Base-by-base conservation (phyloP, 1,139 yeast genomes). In the Candida freyschussii region DNA sequence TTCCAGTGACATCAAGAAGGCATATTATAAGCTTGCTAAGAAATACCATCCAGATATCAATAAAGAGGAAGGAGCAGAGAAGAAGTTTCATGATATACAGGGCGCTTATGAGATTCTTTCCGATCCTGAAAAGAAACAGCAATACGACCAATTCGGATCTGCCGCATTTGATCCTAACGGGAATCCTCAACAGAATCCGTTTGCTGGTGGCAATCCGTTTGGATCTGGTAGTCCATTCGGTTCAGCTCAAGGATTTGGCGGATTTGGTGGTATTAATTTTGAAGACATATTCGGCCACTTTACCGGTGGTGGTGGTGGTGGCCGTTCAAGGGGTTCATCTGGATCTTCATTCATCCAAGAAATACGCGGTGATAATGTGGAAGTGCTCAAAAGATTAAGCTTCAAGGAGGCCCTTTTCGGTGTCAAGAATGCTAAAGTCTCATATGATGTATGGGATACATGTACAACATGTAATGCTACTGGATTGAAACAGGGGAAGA, bases 21-120 rank as follows among this genome's bases (percentile, higher is more conserved):
- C 96, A 6, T 91, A 91, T 63, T 87, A 87, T 56, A 83, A 86
- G 52, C 66, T 91, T 44, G 98, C 96, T 15, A 93, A 93, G 59
- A 77, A 91, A 58, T 85, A 68, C 59, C 99, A 91, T 60, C 99
- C 99, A 1, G 99, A 91, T 63, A 85, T 91, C 33, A 91, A 91
- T 60, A 91, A 91, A 59, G 96, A 84, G 46, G 72, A 76, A 24
- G 93, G 75, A 19, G 94, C 97, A 0, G 95, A 89, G 49, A 75
- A 78, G 52, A 78, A 76, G 57, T 91, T 91, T 62, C 97, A 91
- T 55, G 87, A 85, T 52, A 75, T 91, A 47, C 97, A 91, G 57
- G 93, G 85, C 44, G 93, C 96, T 6, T 91, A 93, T 54, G 99
- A 91, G 59, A 75, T 91, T 30, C 67, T 93, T 54, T 78, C 87